Evolutionary conservation across 176 grass and related monocot genomes (phyloP).

Genomic region (Lolium perenne): DNA sequence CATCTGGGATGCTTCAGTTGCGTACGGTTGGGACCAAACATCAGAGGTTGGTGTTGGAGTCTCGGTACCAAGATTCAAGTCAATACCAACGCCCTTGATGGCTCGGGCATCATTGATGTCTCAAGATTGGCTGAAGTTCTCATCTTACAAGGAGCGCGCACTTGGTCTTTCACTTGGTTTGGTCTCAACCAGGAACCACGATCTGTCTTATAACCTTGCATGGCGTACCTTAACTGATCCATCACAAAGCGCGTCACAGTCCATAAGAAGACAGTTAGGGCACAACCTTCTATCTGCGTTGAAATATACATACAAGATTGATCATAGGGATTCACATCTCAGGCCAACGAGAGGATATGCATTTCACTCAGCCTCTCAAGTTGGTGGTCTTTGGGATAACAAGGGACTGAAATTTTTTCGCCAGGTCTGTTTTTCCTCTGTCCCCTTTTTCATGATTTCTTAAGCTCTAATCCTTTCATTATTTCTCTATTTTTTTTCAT

Average conservation of each 20-base stretch:
- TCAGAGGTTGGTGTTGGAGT: conserved; percentile 74
- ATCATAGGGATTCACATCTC: conserved; percentile 77
- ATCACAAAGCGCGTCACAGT: conserved; percentile 54
- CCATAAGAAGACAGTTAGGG: conserved; percentile 80
- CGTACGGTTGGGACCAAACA: conserved; percentile 73
- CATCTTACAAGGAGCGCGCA: conserved; percentile 79
- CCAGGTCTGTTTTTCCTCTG: conserved; percentile 58
- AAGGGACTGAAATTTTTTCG: conserved; percentile 74
- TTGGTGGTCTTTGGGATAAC: conserved; percentile 77
- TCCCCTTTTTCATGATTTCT: neutral
- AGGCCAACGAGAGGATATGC: conserved; percentile 93
- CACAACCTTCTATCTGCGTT: conserved; percentile 85
- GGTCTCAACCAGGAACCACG: conserved; percentile 84
- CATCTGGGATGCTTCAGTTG: conserved; percentile 86
- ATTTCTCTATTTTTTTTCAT: neutral
- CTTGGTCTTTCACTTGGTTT: conserved; percentile 83
- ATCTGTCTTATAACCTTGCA: conserved; percentile 78
- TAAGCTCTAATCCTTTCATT: neutral
- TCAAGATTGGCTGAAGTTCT: conserved; percentile 82
- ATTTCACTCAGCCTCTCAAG: conserved; percentile 81
- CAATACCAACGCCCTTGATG: conserved; percentile 71
- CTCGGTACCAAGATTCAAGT: conserved; percentile 76
- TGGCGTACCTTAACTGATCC: conserved; percentile 82
- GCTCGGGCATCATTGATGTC: conserved; percentile 72
- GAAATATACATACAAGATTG: conserved; percentile 91